Conservation (phyloP, 1,284 basidiomycete genomes). For the Apiotrichum sp. region DNA sequence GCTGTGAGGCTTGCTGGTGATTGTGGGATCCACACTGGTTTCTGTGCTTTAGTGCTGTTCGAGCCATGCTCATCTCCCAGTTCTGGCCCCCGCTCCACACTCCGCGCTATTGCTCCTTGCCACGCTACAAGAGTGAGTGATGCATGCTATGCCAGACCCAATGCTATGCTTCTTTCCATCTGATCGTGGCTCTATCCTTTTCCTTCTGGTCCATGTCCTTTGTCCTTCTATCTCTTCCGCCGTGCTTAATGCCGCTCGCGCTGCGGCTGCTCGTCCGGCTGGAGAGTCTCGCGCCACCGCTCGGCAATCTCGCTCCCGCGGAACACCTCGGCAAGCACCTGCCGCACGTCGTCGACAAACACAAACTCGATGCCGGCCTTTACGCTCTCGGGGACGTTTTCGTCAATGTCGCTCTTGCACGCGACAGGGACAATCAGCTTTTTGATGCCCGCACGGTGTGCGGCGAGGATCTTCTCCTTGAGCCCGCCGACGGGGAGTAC, state of each 20-base stretch:
- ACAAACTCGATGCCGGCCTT: slow-evolving; percentile 89
- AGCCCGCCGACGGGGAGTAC: slow-evolving; percentile 88
- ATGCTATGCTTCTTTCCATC: slow-evolving; percentile 2
- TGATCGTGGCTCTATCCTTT: background rate
- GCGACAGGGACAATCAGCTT: slow-evolving; percentile 76
- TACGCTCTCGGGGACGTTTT: slow-evolving; percentile 89
- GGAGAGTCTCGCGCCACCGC: slow-evolving; percentile 60
- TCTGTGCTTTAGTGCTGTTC: no score
- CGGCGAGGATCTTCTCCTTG: slow-evolving; percentile 93
- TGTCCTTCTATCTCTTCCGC: background rate
- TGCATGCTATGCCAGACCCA: slow-evolving; percentile 11
- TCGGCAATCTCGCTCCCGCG: slow-evolving; percentile 56
- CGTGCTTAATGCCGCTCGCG: slow-evolving; percentile 10
- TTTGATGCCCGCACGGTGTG: slow-evolving; percentile 87
- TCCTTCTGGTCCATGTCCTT: background rate
- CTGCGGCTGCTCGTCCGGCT: slow-evolving; percentile 31
- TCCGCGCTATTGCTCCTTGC: no score
- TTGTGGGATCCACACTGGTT: no score
- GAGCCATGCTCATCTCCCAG: no score
- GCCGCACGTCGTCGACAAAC: slow-evolving; percentile 78
- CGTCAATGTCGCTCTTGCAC: slow-evolving; percentile 85
- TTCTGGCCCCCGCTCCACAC: no score
- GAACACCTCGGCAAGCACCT: slow-evolving; percentile 83
- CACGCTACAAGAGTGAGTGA: slow-evolving; percentile 14
- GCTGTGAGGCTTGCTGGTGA: no score